These are phyloP conservation scores for Colletotrichum trifolii DNA, from an alignment of 2,329 filamentous ascomycete species.

Conservation along the genomic window DNA sequence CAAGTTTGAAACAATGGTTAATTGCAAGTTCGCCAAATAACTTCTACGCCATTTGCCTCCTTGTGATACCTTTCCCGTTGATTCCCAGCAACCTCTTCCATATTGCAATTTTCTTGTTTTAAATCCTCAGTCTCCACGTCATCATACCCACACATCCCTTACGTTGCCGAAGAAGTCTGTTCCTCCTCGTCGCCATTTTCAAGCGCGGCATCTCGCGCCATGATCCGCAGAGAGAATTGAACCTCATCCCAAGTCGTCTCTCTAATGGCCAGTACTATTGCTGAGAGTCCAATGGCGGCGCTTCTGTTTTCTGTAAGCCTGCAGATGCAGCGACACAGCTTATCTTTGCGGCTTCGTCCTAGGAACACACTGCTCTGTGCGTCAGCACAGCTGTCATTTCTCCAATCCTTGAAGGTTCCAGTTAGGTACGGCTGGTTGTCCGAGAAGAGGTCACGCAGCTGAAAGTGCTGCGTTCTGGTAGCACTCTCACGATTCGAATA, in stretches of 20 bases:
- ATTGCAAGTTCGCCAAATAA: no score
- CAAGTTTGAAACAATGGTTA: no score
- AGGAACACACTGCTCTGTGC: constrained; percentile 12
- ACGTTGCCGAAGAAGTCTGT: neutral
- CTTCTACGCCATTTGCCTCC: no score
- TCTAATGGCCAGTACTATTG: constrained; percentile 28
- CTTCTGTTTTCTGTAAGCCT: constrained; percentile 7
- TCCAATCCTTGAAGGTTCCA: constrained; percentile 26
- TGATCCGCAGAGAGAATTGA: constrained; percentile 13
- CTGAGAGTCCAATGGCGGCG: constrained; percentile 14
- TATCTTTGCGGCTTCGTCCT: constrained; percentile 1
- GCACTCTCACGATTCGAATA: constrained; percentile 65
- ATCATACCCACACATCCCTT: neutral
- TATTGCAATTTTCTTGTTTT: no score
- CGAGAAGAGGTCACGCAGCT: constrained; percentile 72
- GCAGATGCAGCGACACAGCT: constrained; percentile 35
- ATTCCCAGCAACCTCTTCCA: no score
- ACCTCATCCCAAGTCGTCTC: constrained; percentile 35
- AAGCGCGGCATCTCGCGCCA: constrained; percentile 15
- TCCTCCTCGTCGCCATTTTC: neutral
- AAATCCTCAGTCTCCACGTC: no score
- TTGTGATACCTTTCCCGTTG: no score
- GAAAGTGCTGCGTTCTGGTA: constrained; percentile 67
- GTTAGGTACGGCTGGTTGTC: constrained; percentile 61
- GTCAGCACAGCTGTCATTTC: constrained; percentile 7